Percentiles rank a stretch among this genome's conserved stretches.
Conservation (phyloP, 306 rosid genomes). For the Morella rubra region DNA sequence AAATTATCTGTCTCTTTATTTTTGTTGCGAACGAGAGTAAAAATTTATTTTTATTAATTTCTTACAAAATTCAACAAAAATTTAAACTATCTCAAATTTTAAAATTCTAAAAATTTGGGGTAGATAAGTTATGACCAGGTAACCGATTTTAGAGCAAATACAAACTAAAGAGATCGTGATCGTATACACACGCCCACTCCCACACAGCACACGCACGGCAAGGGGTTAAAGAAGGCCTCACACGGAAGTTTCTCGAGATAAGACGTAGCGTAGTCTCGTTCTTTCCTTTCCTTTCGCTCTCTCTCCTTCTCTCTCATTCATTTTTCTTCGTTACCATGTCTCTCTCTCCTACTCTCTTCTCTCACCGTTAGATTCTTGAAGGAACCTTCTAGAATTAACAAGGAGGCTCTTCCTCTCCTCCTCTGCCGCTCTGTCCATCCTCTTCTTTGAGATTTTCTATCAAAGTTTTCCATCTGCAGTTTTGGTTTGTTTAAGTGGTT, state of each 20-base stretch:
- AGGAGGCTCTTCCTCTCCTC: background rate
- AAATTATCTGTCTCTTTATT: too few species aligned
- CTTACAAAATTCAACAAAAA: too few species aligned
- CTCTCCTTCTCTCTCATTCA: background rate
- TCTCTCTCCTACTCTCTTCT: background rate
- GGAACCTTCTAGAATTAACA: constrained; percentile 82
- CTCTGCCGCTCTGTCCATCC: background rate
- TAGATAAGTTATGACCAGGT: too few species aligned
- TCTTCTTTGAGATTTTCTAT: too few species aligned
- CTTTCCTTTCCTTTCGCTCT: constrained; percentile 30
- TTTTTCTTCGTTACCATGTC: background rate
- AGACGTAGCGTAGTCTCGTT: constrained; percentile 48
- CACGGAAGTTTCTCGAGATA: constrained; percentile 68
- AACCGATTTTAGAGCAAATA: too few species aligned
- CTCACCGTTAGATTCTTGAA: constrained; percentile 24
- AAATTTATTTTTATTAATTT: too few species aligned
- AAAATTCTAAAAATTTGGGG: too few species aligned
- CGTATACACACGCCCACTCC: background rate
- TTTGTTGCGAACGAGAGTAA: too few species aligned
- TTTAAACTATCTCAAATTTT: too few species aligned
- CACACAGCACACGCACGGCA: constrained; percentile 14
- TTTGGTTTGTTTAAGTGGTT: background rate
- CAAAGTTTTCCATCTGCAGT: background rate
- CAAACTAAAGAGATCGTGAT: too few species aligned
- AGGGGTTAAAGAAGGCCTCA: constrained; percentile 25